phyloP scores from a whole-genome alignment of 2,329 filamentous ascomycete species.

The Sporothrix sp. region DNA sequence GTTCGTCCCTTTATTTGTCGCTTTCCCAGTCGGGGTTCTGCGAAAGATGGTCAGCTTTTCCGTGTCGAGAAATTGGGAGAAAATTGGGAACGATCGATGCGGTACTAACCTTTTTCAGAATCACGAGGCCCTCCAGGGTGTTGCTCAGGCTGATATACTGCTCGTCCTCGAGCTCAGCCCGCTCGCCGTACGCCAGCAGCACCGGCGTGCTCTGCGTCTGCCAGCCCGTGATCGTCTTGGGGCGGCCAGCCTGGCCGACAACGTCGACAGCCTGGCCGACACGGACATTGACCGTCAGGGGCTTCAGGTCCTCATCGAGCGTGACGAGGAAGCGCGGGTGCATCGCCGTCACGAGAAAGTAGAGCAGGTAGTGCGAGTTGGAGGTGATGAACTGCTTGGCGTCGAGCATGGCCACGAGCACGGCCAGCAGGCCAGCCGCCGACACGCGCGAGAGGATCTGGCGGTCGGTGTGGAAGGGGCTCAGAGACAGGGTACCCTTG shows the following conservation, averaged over 20 bases:
- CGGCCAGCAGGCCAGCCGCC: conserved; percentile 78
- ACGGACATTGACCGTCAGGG: conserved; percentile 88
- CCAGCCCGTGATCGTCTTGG: conserved; percentile 99
- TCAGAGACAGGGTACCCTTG: conserved; percentile 92
- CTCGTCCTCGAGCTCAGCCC: conserved; percentile 94
- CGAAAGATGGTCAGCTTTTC: background rate
- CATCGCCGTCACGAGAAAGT: conserved; percentile 95
- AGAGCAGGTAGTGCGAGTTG: conserved; percentile 80
- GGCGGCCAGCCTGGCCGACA: conserved; percentile 89
- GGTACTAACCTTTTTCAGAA: conserved; percentile 73
- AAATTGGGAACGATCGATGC: too few species aligned
- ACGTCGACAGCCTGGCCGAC: conserved; percentile 98
- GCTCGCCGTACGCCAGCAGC: conserved; percentile 83
- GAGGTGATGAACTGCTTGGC: conserved; percentile 71
- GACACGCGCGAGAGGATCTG: conserved; percentile 90
- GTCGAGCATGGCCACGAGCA: conserved; percentile 88
- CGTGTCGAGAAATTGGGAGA: background rate
- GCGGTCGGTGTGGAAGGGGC: conserved; percentile 98
- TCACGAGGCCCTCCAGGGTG: conserved; percentile 88
- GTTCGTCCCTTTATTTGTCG: conserved; percentile 30
- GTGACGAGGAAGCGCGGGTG: conserved; percentile 94
- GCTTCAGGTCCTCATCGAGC: conserved; percentile 87
- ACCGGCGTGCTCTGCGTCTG: conserved; percentile 99
- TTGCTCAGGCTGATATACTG: conserved; percentile 89
- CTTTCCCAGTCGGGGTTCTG: conserved; percentile 48